These are phyloP conservation scores for Juglanconis oblonga DNA, from an alignment of 2,329 filamentous ascomycete species.

Conservation along the genomic window DNA sequence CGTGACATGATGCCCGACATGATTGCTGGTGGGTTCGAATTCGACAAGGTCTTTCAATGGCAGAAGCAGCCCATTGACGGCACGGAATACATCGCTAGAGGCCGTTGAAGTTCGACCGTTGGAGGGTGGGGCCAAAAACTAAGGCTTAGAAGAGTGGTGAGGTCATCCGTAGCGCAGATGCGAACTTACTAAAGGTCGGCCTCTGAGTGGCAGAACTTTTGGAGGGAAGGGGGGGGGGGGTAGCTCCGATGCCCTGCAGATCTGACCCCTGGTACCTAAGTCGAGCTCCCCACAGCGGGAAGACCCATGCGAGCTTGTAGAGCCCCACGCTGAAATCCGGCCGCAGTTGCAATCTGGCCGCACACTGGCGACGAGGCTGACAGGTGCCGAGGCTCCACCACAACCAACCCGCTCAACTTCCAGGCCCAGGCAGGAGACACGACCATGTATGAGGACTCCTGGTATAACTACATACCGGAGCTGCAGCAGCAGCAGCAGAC, in stretches of 20 bases:
- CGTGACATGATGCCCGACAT: constrained; percentile 13
- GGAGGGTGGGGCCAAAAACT: background rate
- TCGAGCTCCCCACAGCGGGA: background rate
- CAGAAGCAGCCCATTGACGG: background rate
- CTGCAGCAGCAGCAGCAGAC: constrained; percentile 26
- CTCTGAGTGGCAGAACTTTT: constrained; percentile 13
- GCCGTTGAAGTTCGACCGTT: background rate
- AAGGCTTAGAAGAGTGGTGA: constrained; percentile 9
- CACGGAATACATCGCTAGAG: background rate
- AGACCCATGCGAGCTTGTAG: constrained; percentile 5
- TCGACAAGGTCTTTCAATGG: background rate
- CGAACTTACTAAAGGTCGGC: constrained; percentile 14
- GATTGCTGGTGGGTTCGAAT: background rate
- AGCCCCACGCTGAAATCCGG: constrained; percentile 12
- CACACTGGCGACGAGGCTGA: constrained; percentile 9
- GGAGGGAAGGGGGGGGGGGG: background rate
- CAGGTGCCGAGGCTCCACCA: background rate
- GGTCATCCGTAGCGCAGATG: constrained; percentile 8
- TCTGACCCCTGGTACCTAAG: background rate
- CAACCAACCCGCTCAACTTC: background rate
- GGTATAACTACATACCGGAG: constrained; percentile 75
- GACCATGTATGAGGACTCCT: constrained; percentile 78
- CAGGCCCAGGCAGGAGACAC: background rate
- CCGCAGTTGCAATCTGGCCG: constrained; percentile 15
- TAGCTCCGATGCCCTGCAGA: background rate